Evolutionary conservation across 2,329 filamentous ascomycete species (phyloP).

Genomic region (Periconia sp.): DNA sequence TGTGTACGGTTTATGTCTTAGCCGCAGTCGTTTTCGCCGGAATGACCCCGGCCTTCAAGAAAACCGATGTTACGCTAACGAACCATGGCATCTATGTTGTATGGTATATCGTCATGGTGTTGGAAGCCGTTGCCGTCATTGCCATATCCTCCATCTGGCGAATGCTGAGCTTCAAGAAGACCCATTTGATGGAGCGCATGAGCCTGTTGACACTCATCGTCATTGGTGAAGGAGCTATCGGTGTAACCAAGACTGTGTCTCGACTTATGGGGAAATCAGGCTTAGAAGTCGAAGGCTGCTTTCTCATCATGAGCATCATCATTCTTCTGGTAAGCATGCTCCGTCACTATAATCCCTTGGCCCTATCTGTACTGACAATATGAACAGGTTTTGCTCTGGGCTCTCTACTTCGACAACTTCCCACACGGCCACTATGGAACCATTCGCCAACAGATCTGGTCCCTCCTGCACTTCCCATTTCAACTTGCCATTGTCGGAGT

Average conservation of each 20-base stretch:
- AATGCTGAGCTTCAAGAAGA: slow-evolving; percentile 66
- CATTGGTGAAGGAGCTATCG: slow-evolving; percentile 69
- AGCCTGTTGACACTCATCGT: slow-evolving; percentile 69
- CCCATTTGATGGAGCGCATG: slow-evolving; percentile 69
- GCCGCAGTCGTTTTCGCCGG: slow-evolving; percentile 36
- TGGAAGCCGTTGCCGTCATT: slow-evolving; percentile 62
- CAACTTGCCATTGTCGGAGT: slow-evolving; percentile 68
- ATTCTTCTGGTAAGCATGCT: slow-evolving; percentile 36
- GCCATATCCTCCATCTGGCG: slow-evolving; percentile 61
- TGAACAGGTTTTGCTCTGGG: slow-evolving; percentile 62
- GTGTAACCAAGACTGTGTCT: slow-evolving; percentile 62
- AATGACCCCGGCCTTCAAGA: slow-evolving; percentile 42
- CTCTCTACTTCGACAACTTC: slow-evolving; percentile 66
- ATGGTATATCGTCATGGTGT: slow-evolving; percentile 52
- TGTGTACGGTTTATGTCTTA: slow-evolving; percentile 34
- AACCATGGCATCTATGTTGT: slow-evolving; percentile 36
- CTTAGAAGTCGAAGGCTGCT: slow-evolving; percentile 41
- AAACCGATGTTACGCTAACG: slow-evolving; percentile 12
- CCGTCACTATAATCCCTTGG: not conserved
- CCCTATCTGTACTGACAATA: not conserved
- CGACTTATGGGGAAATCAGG: slow-evolving; percentile 45
- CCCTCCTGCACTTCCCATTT: slow-evolving; percentile 65
- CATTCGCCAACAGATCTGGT: slow-evolving; percentile 66
- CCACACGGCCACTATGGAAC: slow-evolving; percentile 57
- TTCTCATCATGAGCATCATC: slow-evolving; percentile 46